These are phyloP conservation scores for Fusarium brevicatenulatum DNA, from an alignment of 2,329 filamentous ascomycete genomes.

Conservation along the genomic window DNA sequence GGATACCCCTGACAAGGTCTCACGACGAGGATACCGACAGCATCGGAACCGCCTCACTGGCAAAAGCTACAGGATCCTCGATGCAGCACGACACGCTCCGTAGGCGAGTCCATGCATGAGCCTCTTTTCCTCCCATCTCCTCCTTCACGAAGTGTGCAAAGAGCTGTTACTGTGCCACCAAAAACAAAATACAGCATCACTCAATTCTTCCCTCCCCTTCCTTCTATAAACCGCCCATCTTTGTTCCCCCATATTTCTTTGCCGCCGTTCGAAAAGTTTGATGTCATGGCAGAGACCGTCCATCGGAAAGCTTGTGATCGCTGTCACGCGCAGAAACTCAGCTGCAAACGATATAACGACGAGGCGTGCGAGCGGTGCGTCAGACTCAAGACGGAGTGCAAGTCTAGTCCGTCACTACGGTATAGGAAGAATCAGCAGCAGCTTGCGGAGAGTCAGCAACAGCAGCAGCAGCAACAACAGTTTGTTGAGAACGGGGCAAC, in stretches of 20 bases:
- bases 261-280: constrained; percentile 28
- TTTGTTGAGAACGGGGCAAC: neutral
- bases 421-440: constrained; percentile 51
- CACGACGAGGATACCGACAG: constrained; percentile 38
- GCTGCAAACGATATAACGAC: constrained; percentile 55
- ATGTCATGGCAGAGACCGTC: constrained; percentile 51
- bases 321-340: constrained; percentile 59
- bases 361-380: constrained; percentile 56
- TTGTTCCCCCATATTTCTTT: constrained; percentile 18
- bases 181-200: constrained; percentile 19
- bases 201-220: neutral
- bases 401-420: constrained; percentile 55
- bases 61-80: constrained; percentile 33
- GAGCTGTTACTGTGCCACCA: constrained; percentile 27
- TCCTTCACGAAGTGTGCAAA: neutral
- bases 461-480: constrained; percentile 17
- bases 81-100: constrained; percentile 31
- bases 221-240: constrained; percentile 29
- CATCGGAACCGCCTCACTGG: constrained; percentile 38
- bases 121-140: neutral
- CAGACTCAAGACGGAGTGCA: constrained; percentile 55
- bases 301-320: constrained; percentile 59
- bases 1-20: constrained; percentile 32
- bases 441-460: constrained; percentile 19
- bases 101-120: constrained; percentile 41